A percentile compares a stretch with the other conserved stretches of the same genome.
Evolutionary conservation across 2,329 filamentous ascomycete species (phyloP).

Genomic region (Cordyceps fumosorosea): DNA sequence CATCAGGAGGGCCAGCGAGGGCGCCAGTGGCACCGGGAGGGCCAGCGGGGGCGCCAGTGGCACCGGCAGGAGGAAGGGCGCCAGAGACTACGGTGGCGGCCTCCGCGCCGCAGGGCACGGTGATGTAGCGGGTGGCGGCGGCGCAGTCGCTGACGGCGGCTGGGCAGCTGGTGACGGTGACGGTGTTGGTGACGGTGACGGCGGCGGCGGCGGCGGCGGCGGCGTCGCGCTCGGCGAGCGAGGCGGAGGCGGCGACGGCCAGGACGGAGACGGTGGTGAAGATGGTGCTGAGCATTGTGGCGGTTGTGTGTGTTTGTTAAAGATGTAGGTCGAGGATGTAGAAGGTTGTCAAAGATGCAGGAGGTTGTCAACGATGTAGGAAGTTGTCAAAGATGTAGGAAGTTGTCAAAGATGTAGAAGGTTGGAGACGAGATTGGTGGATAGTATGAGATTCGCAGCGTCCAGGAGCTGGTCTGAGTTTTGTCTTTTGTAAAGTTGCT

Average conservation of each 20-base stretch:
- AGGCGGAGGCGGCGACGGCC: conserved; percentile 5
- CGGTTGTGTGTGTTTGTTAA: not conserved
- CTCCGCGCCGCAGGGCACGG: conserved; percentile 2
- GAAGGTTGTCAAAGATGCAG: too few species aligned
- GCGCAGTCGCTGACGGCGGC: conserved; percentile 2
- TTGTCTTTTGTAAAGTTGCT: not conserved
- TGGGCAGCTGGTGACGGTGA: conserved; percentile 11
- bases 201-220: not conserved
- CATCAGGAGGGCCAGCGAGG: too few species aligned
- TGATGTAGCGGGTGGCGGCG: conserved; percentile 8
- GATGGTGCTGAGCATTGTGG: conserved; percentile 5
- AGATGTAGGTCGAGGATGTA: too few species aligned
- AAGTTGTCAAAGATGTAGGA: too few species aligned
- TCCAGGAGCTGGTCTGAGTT: not conserved
- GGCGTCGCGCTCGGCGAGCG: not conserved
- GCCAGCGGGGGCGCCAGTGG: too few species aligned
- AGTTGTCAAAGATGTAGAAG: not conserved
- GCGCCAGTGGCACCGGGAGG: too few species aligned
- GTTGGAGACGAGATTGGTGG: too few species aligned
- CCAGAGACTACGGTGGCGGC: not conserved
- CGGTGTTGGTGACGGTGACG: conserved; percentile 6
- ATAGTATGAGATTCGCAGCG: not conserved
- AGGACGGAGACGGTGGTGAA: conserved; percentile 1
- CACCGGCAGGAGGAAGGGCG: too few species aligned
- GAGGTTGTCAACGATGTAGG: too few species aligned